phyloP scores from a whole-genome alignment of 257 asterid species.

The Solanum medicagineum region DNA sequence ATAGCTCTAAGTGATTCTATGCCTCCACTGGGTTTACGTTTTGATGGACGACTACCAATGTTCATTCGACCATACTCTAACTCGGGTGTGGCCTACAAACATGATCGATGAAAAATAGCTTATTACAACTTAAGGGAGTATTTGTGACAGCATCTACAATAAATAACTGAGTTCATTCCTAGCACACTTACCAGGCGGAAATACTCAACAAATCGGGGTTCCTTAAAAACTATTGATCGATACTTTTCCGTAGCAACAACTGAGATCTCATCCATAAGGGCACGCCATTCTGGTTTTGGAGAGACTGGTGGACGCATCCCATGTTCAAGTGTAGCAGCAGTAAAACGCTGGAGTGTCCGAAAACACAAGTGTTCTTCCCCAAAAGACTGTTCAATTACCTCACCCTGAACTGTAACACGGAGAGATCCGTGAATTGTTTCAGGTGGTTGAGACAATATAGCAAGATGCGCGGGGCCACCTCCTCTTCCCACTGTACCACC shows the following conservation, averaged over 20 bases:
- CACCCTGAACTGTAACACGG: constrained; percentile 49
- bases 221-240: constrained; percentile 34
- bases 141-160: neutral
- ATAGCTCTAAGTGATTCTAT: constrained; percentile 49
- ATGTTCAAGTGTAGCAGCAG: constrained; percentile 43
- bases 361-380: constrained; percentile 45
- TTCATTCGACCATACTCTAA: constrained; percentile 46
- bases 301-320: constrained; percentile 43
- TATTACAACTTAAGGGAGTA: neutral
- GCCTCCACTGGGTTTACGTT: constrained; percentile 44
- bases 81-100: constrained; percentile 40
- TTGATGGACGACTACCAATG: constrained; percentile 51
- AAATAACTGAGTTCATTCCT: neutral
- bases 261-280: constrained; percentile 34
- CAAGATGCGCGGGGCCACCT: constrained; percentile 55
- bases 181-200: constrained; percentile 33
- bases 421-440: constrained; percentile 41
- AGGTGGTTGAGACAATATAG: constrained; percentile 50
- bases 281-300: constrained; percentile 51
- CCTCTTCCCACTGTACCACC: constrained; percentile 56
- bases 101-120: neutral
- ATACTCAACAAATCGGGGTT: constrained; percentile 48
- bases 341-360: constrained; percentile 39
- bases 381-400: constrained; percentile 43
- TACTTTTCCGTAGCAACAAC: constrained; percentile 29